Percentiles rank a stretch among this genome's conserved stretches.
Evolutionary conservation across 2,329 filamentous ascomycete species (phyloP).

Genomic region (Fusarium sp.): DNA sequence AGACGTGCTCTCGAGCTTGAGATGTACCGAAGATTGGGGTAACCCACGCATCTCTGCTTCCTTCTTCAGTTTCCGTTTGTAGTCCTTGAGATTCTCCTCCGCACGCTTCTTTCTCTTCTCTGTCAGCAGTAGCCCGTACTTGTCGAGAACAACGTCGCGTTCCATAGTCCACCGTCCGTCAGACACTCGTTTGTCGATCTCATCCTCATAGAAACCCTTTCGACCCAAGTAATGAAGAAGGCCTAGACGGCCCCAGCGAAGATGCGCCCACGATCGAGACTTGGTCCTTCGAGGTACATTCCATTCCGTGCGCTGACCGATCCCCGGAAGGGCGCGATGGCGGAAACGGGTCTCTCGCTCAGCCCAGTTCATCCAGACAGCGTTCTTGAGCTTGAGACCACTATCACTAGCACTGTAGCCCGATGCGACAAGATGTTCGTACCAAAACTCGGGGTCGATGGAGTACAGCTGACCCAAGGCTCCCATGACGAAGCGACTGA

Average conservation of each 20-base stretch:
- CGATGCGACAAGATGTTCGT: slow-evolving; percentile 45
- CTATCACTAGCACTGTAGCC: slow-evolving; percentile 46
- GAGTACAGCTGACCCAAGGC: slow-evolving; percentile 44
- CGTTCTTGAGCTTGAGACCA: slow-evolving; percentile 46
- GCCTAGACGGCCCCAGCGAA: slow-evolving; percentile 39
- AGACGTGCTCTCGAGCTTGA: slow-evolving; percentile 12
- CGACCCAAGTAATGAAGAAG: slow-evolving; percentile 42
- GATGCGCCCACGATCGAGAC: slow-evolving; percentile 34
- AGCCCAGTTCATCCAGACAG: slow-evolving; percentile 47
- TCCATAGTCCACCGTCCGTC: slow-evolving; percentile 42
- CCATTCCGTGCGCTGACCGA: slow-evolving; percentile 42
- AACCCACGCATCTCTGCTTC: neutral
- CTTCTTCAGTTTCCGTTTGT: slow-evolving; percentile 14
- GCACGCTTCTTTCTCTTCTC: slow-evolving; percentile 17
- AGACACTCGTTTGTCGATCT: slow-evolving; percentile 38
- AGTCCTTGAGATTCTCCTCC: slow-evolving; percentile 16
- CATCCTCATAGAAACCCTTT: slow-evolving; percentile 43
- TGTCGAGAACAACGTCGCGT: slow-evolving; percentile 40
- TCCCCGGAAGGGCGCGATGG: slow-evolving; percentile 37
- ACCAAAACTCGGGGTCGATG: slow-evolving; percentile 48
- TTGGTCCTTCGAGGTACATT: slow-evolving; percentile 32
- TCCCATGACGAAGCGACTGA: slow-evolving; percentile 49
- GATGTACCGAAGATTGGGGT: neutral
- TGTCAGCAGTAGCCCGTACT: slow-evolving; percentile 38
- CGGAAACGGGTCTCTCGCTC: slow-evolving; percentile 44